Percentiles rank a stretch among this genome's conserved stretches.
phyloP scores from a whole-genome alignment of 2,329 filamentous ascomycete species.

The Fusarium temperatum region DNA sequence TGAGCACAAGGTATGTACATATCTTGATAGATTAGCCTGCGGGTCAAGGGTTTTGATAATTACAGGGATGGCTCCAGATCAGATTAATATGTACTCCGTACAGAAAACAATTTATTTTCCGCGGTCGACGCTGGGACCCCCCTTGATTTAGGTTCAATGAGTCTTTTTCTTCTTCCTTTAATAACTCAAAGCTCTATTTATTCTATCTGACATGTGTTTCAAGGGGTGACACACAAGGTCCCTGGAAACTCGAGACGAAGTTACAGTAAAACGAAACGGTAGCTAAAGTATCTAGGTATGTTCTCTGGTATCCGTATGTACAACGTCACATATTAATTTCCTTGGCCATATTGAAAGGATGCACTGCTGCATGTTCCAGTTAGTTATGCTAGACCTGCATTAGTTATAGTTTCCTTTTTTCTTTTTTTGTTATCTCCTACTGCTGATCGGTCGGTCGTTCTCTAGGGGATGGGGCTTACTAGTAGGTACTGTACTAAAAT shows the following conservation, averaged over 20 bases:
- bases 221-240: neutral
- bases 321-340: neutral
- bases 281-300: too few relatives aligned
- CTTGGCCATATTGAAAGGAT: neutral
- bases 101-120: neutral
- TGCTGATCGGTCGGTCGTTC: neutral
- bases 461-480: neutral
- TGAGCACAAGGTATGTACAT: neutral
- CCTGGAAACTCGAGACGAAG: neutral
- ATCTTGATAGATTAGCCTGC: constrained; percentile 2
- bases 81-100: neutral
- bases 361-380: neutral
- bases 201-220: neutral
- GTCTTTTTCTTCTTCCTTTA: neutral
- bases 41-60: neutral
- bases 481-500: neutral
- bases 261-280: neutral
- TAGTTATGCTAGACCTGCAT: constrained; percentile 15
- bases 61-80: constrained; percentile 2
- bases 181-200: neutral
- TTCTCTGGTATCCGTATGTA: neutral
- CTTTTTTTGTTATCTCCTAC: neutral
- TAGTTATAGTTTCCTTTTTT: constrained; percentile 11
- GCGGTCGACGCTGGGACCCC: neutral
- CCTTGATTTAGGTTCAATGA: neutral